Conservation (phyloP, 805 yeast species). For the Saccharomycopsis javanensis region DNA sequence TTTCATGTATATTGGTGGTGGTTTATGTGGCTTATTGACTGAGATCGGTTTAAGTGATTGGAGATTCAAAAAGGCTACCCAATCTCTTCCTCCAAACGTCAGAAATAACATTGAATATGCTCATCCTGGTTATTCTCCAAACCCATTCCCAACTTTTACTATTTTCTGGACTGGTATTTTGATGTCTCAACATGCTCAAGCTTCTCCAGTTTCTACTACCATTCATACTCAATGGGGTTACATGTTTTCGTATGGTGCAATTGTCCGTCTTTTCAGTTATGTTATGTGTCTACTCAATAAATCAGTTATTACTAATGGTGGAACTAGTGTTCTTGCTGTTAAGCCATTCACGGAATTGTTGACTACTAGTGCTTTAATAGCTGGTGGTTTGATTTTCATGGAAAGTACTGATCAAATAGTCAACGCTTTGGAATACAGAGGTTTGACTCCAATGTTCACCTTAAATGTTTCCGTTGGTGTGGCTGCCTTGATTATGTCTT, state of each 20-base stretch:
- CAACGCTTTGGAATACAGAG: slow-evolving; percentile 71
- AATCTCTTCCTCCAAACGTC: slow-evolving; percentile 17
- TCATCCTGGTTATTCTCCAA: slow-evolving; percentile 72
- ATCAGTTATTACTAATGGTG: neutral
- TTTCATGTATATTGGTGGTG: slow-evolving; percentile 84
- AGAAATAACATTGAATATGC: slow-evolving; percentile 21
- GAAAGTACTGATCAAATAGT: slow-evolving; percentile 83
- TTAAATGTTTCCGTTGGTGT: slow-evolving; percentile 78
- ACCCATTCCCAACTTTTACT: slow-evolving; percentile 89
- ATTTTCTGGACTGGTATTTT: slow-evolving; percentile 94
- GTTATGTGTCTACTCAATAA: slow-evolving; percentile 39
- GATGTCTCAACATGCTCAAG: slow-evolving; percentile 93
- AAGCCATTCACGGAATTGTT: slow-evolving; percentile 84
- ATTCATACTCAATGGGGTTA: slow-evolving; percentile 93
- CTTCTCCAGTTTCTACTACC: slow-evolving; percentile 62
- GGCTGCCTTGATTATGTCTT: slow-evolving; percentile 72
- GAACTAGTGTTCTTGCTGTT: slow-evolving; percentile 25
- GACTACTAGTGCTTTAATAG: slow-evolving; percentile 64
- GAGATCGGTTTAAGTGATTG: slow-evolving; percentile 59
- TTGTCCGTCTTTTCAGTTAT: slow-evolving; percentile 61
- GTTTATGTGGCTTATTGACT: slow-evolving; percentile 78
- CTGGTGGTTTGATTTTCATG: slow-evolving; percentile 91
- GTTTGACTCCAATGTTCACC: slow-evolving; percentile 82
- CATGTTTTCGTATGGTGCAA: slow-evolving; percentile 71
- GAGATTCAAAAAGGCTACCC: slow-evolving; percentile 39